Conservation (phyloP, 257 asterid species). For the Osmanthus fragrans region DNA sequence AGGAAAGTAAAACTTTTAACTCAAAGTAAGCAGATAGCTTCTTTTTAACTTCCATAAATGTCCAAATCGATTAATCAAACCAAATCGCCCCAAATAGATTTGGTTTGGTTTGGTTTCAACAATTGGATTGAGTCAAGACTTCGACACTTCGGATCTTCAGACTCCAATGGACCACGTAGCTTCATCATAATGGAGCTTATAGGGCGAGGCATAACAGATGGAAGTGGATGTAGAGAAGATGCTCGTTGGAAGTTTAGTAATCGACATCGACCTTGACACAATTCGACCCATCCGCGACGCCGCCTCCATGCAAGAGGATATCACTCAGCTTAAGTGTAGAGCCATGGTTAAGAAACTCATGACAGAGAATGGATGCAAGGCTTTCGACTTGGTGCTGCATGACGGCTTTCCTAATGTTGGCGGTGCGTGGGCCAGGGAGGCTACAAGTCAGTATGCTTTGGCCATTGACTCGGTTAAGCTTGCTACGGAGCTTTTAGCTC, state of each 20-base stretch:
- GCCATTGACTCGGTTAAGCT: slow-evolving; percentile 91
- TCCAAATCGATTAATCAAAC: no score
- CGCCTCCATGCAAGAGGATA: slow-evolving; percentile 69
- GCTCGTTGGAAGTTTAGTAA: slow-evolving; percentile 80
- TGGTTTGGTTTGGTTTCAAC: no score
- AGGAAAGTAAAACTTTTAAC: no score
- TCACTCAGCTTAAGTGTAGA: slow-evolving; percentile 65
- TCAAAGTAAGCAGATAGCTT: no score
- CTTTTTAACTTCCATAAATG: no score
- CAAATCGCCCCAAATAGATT: no score
- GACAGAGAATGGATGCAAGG: slow-evolving; percentile 71
- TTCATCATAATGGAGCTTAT: no score
- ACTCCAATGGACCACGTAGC: no score
- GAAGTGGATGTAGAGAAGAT: slow-evolving; percentile 75
- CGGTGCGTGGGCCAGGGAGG: slow-evolving; percentile 91
- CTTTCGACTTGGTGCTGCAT: slow-evolving; percentile 82
- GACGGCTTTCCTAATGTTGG: slow-evolving; percentile 96
- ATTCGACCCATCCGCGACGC: slow-evolving; percentile 88
- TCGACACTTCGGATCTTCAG: no score
- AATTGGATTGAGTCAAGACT: no score
- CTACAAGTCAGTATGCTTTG: slow-evolving; percentile 81
- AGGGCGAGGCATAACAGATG: slow-evolving; percentile 19
- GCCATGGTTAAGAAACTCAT: slow-evolving; percentile 60
- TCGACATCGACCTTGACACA: slow-evolving; percentile 84
- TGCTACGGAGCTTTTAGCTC: slow-evolving; percentile 77